Evolutionary conservation across 2,329 filamentous ascomycete species (phyloP).

Genomic region (Westerdykella sp.): DNA sequence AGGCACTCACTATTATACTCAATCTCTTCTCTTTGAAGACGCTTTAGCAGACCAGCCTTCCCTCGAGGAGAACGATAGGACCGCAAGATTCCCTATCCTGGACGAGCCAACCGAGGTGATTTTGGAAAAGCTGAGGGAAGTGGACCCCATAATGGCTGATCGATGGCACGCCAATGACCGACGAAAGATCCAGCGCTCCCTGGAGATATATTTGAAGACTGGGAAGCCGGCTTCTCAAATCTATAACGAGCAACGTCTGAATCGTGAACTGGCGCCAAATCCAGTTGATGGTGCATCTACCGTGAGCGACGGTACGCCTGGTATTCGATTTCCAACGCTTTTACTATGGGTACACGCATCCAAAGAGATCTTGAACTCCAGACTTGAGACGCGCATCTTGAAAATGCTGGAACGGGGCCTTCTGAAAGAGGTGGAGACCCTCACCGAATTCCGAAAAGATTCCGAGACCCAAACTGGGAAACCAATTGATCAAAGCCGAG

Average conservation of each 20-base stretch:
- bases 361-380: slow-evolving; percentile 57
- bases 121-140: slow-evolving; percentile 63
- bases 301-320: slow-evolving; percentile 1
- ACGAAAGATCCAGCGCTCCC: slow-evolving; percentile 80
- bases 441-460: slow-evolving; percentile 45
- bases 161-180: slow-evolving; percentile 92
- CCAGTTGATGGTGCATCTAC: background rate
- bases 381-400: slow-evolving; percentile 72
- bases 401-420: slow-evolving; percentile 70
- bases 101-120: slow-evolving; percentile 65
- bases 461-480: slow-evolving; percentile 44
- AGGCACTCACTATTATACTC: slow-evolving; percentile 92
- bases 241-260: slow-evolving; percentile 65
- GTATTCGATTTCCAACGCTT: slow-evolving; percentile 53
- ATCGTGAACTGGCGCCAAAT: slow-evolving; percentile 26
- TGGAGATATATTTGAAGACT: slow-evolving; percentile 83
- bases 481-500: slow-evolving; percentile 64
- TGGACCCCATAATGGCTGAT: slow-evolving; percentile 84
- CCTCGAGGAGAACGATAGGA: slow-evolving; percentile 21
- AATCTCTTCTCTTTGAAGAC: slow-evolving; percentile 78
- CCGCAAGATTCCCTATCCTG: slow-evolving; percentile 58
- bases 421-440: slow-evolving; percentile 54
- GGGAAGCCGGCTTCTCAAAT: slow-evolving; percentile 77
- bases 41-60: slow-evolving; percentile 50
- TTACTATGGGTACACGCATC: slow-evolving; percentile 85